Evolutionary conservation across 129 eudicot genomes (phyloP), one percentile per base, ranked within the genome.

Genomic region (Saposhnikovia divaricata): DNA sequence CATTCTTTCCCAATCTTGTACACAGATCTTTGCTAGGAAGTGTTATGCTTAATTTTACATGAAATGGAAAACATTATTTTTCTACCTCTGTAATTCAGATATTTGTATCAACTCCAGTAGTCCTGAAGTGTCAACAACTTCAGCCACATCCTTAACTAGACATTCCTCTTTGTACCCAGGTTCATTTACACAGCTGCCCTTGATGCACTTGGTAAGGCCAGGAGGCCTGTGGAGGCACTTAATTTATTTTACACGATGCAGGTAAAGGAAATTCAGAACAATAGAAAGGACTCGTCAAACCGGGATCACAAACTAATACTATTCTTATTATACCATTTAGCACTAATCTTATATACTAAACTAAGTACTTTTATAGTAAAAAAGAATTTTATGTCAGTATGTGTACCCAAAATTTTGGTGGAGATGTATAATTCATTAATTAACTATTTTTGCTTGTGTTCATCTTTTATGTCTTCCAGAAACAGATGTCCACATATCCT

Each of bases 181-280:
- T 82, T 85, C 74, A 84, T 93, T 53, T 91, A 91, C 87, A 93
- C 97, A 59, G 93, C 98, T 82, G 98, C 97, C 43, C 93, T 93
- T 66, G 96, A 90, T 91, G 96, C 89, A 39, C 98, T 93, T 76
- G 96, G 97, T 28, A 93, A 90, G 79, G 91, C 98, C 80, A 87
- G 87, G 84, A 82, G 98, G 75, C 98, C 97, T 0, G 92, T 90
- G 79, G 98, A 93, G 83, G 93, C 98, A 27, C 89, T 91, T 45
- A 93, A 93, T 80, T 72, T 93, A 74, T 93, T 93, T 80, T 65
- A 74, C 76, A 77, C 86, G 65, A 93, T 93, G 98, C 96, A 85
- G 98, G 97, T 91, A 88, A 72, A 47, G 28, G 43, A 37, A n/a
- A 10, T 25, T 23, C 68, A 59, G 23, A 61, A 9, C 69, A 61